Base-by-base conservation (phyloP, 2,329 filamentous ascomycete genomes). In the Xylaria sp. region DNA sequence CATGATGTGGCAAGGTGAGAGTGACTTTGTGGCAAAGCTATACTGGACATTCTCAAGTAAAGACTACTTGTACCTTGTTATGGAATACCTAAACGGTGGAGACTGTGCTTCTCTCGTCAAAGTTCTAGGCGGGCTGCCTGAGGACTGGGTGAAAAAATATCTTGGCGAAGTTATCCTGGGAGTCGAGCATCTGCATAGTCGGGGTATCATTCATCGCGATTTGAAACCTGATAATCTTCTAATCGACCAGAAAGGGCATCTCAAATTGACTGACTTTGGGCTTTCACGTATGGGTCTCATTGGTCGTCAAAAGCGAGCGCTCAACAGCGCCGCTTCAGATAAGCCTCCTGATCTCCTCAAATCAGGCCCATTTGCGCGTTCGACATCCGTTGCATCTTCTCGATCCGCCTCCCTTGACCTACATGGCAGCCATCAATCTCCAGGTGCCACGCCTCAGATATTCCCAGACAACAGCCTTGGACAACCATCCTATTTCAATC, bases 11-110 rank as follows among this genome's bases (percentile, higher is more conserved):
- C 96, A 99, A 82, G 96, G 96, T 25, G 94, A 98, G 81, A 99
- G 97, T 80, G 96, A 99, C 69, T 99, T 99, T 79, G 96, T 99
- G 67, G 96, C 96, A 31, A 99, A 99, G 83, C 87, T 99, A 13
- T 99, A 98, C 83, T 99, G 97, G 97, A 99, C 96, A 0, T 99
- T 99, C 78, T 97, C 96, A 3, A 99, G 95, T 86, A 99, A 99
- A 78, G 96, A 99, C 78, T 99, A 98, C 78, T 89, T 99, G 28
- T 99, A 98, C 78, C 86, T 99, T 68, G 96, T 99, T 28, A 99
- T 99, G 96, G 96, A 99, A 79, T 99, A 99, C 81, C 86, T 99
- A 67, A 99, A 98, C 75, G 96, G 96, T 44, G 96, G 96, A 55
- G 96, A 99, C 77, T 99, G 95, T 79, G 96, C 97, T 58, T 97